Percentiles rank a stretch among this genome's conserved stretches.
Conservation (phyloP, 169 alveolate genomes). For the Eimeria praecox region DNA sequence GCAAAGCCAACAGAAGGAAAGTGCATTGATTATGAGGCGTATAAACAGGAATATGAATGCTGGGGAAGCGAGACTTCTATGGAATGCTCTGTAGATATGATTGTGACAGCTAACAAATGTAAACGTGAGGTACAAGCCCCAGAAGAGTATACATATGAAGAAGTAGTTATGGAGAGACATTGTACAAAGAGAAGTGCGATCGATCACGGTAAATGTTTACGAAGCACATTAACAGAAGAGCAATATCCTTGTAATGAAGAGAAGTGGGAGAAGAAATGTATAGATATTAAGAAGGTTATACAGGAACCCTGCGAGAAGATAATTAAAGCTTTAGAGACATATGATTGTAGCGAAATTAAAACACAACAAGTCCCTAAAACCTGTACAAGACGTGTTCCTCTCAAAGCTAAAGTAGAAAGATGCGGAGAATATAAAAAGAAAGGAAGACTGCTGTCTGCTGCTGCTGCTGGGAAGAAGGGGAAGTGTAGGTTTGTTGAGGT, state of each 20-base stretch:
- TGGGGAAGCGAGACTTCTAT: slow-evolving; percentile 75
- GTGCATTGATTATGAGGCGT: slow-evolving; percentile 64
- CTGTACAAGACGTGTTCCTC: slow-evolving; percentile 72
- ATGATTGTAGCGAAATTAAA: slow-evolving; percentile 79
- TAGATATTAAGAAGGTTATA: slow-evolving; percentile 22
- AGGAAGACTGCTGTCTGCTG: slow-evolving; percentile 64
- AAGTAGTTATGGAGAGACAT: slow-evolving; percentile 74
- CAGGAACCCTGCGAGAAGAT: slow-evolving; percentile 76
- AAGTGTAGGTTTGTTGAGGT: slow-evolving; percentile 65
- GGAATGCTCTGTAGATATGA: slow-evolving; percentile 78
- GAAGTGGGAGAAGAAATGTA: slow-evolving; percentile 76
- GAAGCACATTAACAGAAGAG: slow-evolving; percentile 52
- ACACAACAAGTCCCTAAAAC: slow-evolving; percentile 76
- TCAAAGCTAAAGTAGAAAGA: slow-evolving; percentile 54
- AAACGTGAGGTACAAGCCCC: slow-evolving; percentile 75
- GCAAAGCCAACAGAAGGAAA: slow-evolving; percentile 53
- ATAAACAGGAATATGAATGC: slow-evolving; percentile 74
- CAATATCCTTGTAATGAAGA: slow-evolving; percentile 79
- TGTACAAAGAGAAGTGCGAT: slow-evolving; percentile 59
- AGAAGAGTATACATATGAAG: slow-evolving; percentile 68
- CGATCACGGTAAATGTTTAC: slow-evolving; percentile 77
- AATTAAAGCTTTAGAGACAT: slow-evolving; percentile 57
- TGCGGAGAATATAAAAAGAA: slow-evolving; percentile 64
- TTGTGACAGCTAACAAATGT: slow-evolving; percentile 65
- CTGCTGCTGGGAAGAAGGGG: slow-evolving; percentile 81